These are phyloP conservation scores for Globisporangium carolinianum DNA, from an alignment of 352 stramenopile genomes.

Conservation along the genomic window DNA sequence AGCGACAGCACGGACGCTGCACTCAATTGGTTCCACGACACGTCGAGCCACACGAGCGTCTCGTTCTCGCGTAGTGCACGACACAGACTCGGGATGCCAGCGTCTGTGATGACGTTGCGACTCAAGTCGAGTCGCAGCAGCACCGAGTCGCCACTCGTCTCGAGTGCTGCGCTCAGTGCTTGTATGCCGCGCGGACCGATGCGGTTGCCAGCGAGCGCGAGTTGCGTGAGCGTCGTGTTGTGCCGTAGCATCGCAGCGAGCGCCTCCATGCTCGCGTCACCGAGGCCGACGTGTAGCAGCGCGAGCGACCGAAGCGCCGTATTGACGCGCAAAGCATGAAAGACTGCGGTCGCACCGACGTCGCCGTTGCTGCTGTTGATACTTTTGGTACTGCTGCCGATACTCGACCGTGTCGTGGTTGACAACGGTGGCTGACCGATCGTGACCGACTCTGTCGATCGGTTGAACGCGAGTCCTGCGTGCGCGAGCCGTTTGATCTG, in stretches of 20 bases:
- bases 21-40: constrained; percentile 60
- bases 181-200: constrained; percentile 43
- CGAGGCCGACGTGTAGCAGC: constrained; percentile 38
- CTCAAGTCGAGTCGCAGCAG: constrained; percentile 53
- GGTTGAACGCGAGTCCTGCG: constrained; percentile 34
- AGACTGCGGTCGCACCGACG: constrained; percentile 34
- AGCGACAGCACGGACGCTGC: constrained; percentile 18
- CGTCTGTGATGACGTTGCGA: constrained; percentile 43
- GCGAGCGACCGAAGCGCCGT: constrained; percentile 32
- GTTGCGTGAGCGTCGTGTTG: constrained; percentile 51
- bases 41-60: constrained; percentile 51
- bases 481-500: constrained; percentile 25
- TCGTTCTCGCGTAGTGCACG: constrained; percentile 61
- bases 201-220: constrained; percentile 44
- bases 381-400: too few relatives aligned
- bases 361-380: constrained; percentile 11
- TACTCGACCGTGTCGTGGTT: too few relatives aligned
- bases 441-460: constrained; percentile 24
- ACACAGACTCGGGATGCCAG: constrained; percentile 29
- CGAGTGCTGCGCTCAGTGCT: constrained; percentile 45
- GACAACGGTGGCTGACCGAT: constrained; percentile 17
- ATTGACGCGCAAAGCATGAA: constrained; percentile 49
- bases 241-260: constrained; percentile 48
- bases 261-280: constrained; percentile 42
- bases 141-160: constrained; percentile 53